phyloP scores from a whole-genome alignment of 768 basidiomycete genomes.

The Mrakia gelida region DNA sequence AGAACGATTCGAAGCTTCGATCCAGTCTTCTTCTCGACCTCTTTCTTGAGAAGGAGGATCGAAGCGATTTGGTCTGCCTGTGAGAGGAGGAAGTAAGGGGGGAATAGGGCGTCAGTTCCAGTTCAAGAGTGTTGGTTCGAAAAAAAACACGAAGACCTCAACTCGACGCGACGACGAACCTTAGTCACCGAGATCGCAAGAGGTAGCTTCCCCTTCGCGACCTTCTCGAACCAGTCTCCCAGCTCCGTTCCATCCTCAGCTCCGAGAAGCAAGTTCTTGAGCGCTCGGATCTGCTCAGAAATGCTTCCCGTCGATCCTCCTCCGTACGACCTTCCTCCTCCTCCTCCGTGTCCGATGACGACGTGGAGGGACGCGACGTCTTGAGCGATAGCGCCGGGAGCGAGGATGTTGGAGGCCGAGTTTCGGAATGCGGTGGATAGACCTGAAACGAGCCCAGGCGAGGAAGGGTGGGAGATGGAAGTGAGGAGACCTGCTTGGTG shows the following conservation, averaged over 20 bases:
- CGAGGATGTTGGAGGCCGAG: conserved; percentile 58
- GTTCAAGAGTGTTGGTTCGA: background rate
- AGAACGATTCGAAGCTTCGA: conserved; percentile 38
- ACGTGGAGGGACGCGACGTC: conserved; percentile 67
- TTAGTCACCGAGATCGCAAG: conserved; percentile 61
- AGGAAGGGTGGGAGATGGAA: conserved; percentile 60
- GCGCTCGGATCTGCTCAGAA: conserved; percentile 51
- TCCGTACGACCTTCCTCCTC: conserved; percentile 47
- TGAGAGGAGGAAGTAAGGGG: background rate
- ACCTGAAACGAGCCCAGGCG: conserved; percentile 55
- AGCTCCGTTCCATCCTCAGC: conserved; percentile 35
- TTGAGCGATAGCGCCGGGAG: conserved; percentile 59
- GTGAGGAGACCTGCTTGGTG: conserved; percentile 70
- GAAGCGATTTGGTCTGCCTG: conserved; percentile 63
- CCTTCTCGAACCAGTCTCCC: conserved; percentile 19
- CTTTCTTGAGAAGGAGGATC: conserved; percentile 61
- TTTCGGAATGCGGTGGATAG: conserved; percentile 60
- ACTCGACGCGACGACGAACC: conserved; percentile 48
- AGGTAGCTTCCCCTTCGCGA: conserved; percentile 51
- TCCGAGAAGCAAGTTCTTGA: conserved; percentile 18
- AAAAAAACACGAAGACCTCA: background rate
- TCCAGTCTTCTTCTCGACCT: conserved; percentile 52
- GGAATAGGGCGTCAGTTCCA: background rate
- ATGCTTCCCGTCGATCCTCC: conserved; percentile 51
- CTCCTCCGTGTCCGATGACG: conserved; percentile 49